These are phyloP conservation scores for Ascodesmis nigricans DNA, from an alignment of 495 filamentous ascomycete species.

Conservation along the genomic window DNA sequence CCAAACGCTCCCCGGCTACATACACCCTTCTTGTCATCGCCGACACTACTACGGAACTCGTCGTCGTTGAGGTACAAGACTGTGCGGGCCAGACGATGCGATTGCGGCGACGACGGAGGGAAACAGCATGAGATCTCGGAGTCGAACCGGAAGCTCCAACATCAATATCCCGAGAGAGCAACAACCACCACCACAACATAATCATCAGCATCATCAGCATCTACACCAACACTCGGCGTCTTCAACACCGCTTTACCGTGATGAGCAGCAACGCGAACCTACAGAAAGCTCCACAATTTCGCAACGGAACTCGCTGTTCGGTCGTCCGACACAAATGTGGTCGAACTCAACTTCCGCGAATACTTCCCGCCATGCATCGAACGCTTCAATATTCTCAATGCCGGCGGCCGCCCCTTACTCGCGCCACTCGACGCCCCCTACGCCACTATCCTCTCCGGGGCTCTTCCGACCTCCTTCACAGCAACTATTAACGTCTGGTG, in stretches of 20 bases:
- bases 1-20: too few relatives aligned
- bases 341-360: conserved; percentile 19
- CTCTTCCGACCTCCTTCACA: conserved; percentile 17
- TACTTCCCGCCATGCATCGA: conserved; percentile 17
- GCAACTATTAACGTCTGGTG: conserved; percentile 6
- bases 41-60: too few relatives aligned
- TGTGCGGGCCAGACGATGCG: too few relatives aligned
- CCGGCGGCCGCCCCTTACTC: conserved; percentile 10
- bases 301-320: too few relatives aligned
- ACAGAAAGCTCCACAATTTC: too few relatives aligned
- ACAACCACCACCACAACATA: not conserved
- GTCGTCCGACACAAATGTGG: not conserved
- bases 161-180: not conserved
- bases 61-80: too few relatives aligned
- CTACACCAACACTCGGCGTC: too few relatives aligned
- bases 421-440: conserved; percentile 18
- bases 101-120: conserved; percentile 5
- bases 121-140: conserved; percentile 4
- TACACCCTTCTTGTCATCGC: too few relatives aligned
- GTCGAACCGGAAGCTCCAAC: conserved; percentile 1
- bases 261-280: too few relatives aligned
- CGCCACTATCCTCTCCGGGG: conserved; percentile 17
- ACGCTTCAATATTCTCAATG: conserved; percentile 18
- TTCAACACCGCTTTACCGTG: too few relatives aligned
- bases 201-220: not conserved